Evolutionary conservation across 2,329 filamentous ascomycete species (phyloP), one percentile per base, ranked within the genome.

Genomic region (Huntiella abstrusa): DNA sequence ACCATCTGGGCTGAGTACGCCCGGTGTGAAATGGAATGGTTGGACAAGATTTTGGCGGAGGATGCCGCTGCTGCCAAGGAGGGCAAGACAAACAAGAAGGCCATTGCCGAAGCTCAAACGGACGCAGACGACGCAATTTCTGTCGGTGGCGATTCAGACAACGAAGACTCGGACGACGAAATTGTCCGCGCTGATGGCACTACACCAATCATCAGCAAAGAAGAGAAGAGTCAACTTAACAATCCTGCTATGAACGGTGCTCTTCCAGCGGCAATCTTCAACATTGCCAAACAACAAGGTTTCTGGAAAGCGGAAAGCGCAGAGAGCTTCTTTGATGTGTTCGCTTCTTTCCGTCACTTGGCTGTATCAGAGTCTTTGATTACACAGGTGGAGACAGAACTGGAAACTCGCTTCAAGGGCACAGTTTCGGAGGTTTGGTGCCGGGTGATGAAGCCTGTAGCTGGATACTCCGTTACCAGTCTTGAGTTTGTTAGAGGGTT

Each of bases 171-270:
- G 17, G 63, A 63, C 33, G 60, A 64, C 10, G 51, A 64, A 37
- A 55, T 66, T 44, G 55, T 71, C 33, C 70, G 67, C 1, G 62
- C 63, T 46, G 64, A 71, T 46, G 60, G 60, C 22, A 57, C 55
- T 32, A 58, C 64, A 37, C 56, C 57, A 49, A 69, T 69, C 36
- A 65, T 71, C 42, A 60, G 67, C 52, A 62, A 68, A 48, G 60
- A 67, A 47, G 62, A 63, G 1, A 59, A 62, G 3, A 57, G 62
- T 53, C 65, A 67, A 46, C 64, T 93, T 52, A 76, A 75, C 48
- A 88, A 86, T 41, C 86, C 88, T 3, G 85, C 85, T 7, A 69
- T 95, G 52, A 83, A 82, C 50, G 91, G 91, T n/a, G 91, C 85
- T 12, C 94, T 98, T 53, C 87, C 91, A 2, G 73, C 86, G 47